A percentile compares a stretch with the other conserved stretches of the same genome.
Conservation (phyloP, 78 protist genomes). For the Planoprotostelium fungivorum region DNA sequence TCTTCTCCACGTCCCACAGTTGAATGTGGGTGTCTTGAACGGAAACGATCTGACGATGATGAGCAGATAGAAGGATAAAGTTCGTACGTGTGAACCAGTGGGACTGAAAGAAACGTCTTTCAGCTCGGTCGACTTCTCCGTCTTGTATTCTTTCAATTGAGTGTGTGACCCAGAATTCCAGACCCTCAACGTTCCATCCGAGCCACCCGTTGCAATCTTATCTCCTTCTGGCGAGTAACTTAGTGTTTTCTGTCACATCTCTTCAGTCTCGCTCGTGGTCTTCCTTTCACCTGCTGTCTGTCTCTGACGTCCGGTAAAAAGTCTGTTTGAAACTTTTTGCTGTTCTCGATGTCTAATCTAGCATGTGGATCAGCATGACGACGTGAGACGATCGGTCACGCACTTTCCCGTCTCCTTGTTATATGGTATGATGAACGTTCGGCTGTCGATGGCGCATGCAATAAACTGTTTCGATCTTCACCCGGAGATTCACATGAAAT, state of each 20-base stretch:
- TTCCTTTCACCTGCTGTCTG: neutral
- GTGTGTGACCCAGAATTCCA: slow-evolving; percentile 41
- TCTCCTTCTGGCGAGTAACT: slow-evolving; percentile 87
- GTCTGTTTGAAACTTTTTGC: neutral
- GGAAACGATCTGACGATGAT: neutral
- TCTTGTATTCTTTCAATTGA: neutral
- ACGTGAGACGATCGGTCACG: neutral
- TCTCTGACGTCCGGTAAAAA: too few relatives aligned
- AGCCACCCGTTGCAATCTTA: slow-evolving; percentile 82
- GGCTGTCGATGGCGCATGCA: neutral
- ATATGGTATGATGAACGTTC: neutral
- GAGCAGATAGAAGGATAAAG: neutral
- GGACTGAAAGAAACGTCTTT: neutral
- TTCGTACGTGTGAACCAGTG: neutral
- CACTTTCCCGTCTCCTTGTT: neutral
- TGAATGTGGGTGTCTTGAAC: neutral
- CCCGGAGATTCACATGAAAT: neutral
- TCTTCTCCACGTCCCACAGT: neutral
- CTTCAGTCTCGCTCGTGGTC: neutral
- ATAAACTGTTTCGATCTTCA: neutral
- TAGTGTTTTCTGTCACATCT: slow-evolving; percentile 18
- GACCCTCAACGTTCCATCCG: slow-evolving; percentile 80
- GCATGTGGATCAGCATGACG: neutral
- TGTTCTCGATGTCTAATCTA: neutral
- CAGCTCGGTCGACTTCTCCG: neutral